A percentile compares a stretch with the other conserved stretches of the same genome.
These are phyloP conservation scores for Paramecium bursaria DNA, from an alignment of 73 alveolate species.

Conservation along the genomic window DNA sequence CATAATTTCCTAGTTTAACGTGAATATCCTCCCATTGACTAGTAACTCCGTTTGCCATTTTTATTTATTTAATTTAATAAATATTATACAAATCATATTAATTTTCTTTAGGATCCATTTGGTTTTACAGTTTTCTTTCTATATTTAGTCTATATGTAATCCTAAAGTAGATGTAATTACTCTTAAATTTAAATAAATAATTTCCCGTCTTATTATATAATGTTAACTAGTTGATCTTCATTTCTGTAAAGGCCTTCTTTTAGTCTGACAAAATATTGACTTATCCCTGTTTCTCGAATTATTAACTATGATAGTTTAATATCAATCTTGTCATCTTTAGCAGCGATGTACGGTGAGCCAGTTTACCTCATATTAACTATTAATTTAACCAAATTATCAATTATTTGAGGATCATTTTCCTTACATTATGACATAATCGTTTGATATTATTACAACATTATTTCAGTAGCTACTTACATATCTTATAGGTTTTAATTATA, in stretches of 20 bases:
- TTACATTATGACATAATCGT: conserved; percentile 19
- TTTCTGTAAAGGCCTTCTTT: conserved; percentile 16
- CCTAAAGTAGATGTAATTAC: too few relatives aligned
- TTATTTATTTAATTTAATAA: too few relatives aligned
- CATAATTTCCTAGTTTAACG: conserved; percentile 65
- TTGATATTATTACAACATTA: too few relatives aligned
- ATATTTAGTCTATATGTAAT: too few relatives aligned
- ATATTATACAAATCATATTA: too few relatives aligned
- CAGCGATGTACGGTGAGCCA: conserved; percentile 30
- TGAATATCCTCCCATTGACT: conserved; percentile 71
- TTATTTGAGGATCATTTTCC: conserved; percentile 20
- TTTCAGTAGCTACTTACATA: too few relatives aligned
- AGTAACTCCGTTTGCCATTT: conserved; percentile 72
- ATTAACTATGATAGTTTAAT: conserved; percentile 9
- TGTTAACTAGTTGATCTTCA: too few relatives aligned
- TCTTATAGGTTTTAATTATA: too few relatives aligned
- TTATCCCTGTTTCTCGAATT: neutral
- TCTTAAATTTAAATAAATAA: too few relatives aligned
- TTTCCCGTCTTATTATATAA: too few relatives aligned
- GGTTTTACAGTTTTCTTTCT: too few relatives aligned
- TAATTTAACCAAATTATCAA: conserved; percentile 20
- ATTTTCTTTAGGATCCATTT: too few relatives aligned
- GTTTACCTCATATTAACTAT: conserved; percentile 37
- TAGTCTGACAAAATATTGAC: conserved; percentile 17
- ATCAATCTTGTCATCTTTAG: conserved; percentile 33